Percentiles rank a stretch among this genome's conserved stretches.
Conservation (phyloP, 495 filamentous ascomycete species). For the Penicillium arizonense region DNA sequence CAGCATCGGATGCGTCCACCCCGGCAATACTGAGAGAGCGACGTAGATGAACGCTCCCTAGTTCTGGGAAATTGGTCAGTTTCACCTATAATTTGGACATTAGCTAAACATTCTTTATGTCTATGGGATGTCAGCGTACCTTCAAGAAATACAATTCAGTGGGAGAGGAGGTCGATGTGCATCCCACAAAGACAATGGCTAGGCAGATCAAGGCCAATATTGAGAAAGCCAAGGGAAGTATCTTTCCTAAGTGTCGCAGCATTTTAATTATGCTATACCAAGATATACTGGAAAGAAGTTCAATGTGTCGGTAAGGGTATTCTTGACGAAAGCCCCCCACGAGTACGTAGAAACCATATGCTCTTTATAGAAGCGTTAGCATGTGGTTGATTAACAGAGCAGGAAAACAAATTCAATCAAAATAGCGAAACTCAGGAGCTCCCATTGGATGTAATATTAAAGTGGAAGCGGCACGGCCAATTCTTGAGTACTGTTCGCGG, state of each 20-base stretch:
- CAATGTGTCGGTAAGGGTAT: neutral
- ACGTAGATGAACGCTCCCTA: neutral
- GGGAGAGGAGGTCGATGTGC: slow-evolving; percentile 1
- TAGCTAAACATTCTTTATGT: neutral
- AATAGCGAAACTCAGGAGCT: too few relatives aligned
- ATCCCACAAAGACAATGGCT: slow-evolving; percentile 2
- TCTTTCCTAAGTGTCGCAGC: neutral
- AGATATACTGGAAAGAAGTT: too few relatives aligned
- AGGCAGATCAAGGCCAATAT: neutral
- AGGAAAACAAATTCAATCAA: neutral
- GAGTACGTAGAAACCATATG: neutral
- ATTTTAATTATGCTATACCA: neutral
- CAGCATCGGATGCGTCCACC: neutral
- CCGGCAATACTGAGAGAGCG: neutral
- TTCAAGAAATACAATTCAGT: slow-evolving; percentile 3
- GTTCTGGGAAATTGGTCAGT: neutral
- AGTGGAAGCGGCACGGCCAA: too few relatives aligned
- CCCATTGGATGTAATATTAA: too few relatives aligned
- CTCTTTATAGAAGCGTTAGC: neutral
- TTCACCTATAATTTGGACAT: slow-evolving; percentile 3
- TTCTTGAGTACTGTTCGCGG: too few relatives aligned
- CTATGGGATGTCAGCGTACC: neutral
- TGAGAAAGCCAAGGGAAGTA: slow-evolving; percentile 1
- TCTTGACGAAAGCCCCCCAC: neutral
- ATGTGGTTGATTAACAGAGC: neutral